Percentiles rank a stretch among this genome's conserved stretches.
Evolutionary conservation across 208 protist genomes (phyloP).

Genomic region (Naegleria fowleri): DNA sequence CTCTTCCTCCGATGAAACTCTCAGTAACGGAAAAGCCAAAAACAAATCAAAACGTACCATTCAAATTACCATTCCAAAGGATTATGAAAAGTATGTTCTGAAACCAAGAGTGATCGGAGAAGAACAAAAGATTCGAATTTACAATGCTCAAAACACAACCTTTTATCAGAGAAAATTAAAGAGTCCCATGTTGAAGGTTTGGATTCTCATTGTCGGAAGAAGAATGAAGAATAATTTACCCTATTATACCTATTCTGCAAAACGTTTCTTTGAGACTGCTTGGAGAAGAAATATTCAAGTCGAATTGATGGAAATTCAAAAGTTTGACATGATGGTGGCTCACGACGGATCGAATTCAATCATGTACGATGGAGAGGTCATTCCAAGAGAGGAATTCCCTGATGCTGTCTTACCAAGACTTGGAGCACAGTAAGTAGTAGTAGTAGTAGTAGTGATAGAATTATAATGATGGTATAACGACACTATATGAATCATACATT

Average conservation of each 20-base stretch:
- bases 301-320: background rate
- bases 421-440: background rate
- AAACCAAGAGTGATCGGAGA: slow-evolving; percentile 7
- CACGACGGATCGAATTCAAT: background rate
- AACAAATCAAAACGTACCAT: background rate
- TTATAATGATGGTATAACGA: too few species aligned
- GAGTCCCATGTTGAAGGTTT: background rate
- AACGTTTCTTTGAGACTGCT: slow-evolving; percentile 12
- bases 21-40: background rate
- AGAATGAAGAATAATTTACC: background rate
- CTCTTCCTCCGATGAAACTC: background rate
- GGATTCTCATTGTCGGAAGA: slow-evolving; percentile 15
- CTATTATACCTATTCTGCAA: background rate
- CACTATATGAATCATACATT: too few species aligned
- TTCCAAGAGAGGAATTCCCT: background rate
- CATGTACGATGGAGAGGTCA: background rate
- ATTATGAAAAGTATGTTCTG: background rate
- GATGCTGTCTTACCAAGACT: slow-evolving; percentile 5
- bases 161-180: background rate
- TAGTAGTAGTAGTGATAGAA: background rate
- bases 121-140: background rate
- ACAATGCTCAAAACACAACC: background rate
- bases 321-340: background rate
- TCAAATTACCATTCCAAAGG: background rate
- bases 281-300: slow-evolving; percentile 14